Evolutionary conservation across 495 filamentous ascomycete species (phyloP).

Genomic region (Wilcoxina mikolae): DNA sequence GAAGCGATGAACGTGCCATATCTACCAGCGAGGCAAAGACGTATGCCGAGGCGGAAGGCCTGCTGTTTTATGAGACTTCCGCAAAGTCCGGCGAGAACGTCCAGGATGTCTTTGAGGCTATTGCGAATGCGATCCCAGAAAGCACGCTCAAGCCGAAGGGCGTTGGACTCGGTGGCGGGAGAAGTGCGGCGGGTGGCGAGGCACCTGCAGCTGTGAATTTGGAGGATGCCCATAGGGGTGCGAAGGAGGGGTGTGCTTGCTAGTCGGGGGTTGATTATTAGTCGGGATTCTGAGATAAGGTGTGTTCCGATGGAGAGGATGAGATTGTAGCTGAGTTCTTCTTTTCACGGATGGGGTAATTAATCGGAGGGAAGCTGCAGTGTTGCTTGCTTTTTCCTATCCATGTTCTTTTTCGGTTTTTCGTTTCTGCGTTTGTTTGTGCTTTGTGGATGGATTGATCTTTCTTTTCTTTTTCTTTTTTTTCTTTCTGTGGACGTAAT

Average conservation of each 20-base stretch:
- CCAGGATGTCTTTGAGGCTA: constrained; percentile 91
- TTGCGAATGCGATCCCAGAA: constrained; percentile 92
- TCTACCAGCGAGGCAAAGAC: constrained; percentile 72
- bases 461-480: too few species aligned
- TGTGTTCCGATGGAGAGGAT: too few species aligned
- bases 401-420: too few species aligned
- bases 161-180: constrained; percentile 43
- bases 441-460: too few species aligned
- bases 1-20: constrained; percentile 33
- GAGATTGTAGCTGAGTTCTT: too few species aligned
- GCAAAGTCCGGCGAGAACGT: constrained; percentile 93
- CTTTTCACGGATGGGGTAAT: too few species aligned
- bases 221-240: constrained; percentile 38
- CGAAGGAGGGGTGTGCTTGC: constrained; percentile 91
- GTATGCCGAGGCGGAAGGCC: constrained; percentile 85
- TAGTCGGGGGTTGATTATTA: constrained; percentile 28
- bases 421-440: too few species aligned
- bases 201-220: constrained; percentile 54
- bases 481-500: too few species aligned
- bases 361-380: too few species aligned
- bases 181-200: constrained; percentile 37
- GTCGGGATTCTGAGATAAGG: not conserved
- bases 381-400: too few species aligned
- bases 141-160: constrained; percentile 80
- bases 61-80: constrained; percentile 95